Evolutionary conservation across 2,329 filamentous ascomycete species (phyloP), one percentile per base, ranked within the genome.

Genomic region (Microcyclosporella mali): DNA sequence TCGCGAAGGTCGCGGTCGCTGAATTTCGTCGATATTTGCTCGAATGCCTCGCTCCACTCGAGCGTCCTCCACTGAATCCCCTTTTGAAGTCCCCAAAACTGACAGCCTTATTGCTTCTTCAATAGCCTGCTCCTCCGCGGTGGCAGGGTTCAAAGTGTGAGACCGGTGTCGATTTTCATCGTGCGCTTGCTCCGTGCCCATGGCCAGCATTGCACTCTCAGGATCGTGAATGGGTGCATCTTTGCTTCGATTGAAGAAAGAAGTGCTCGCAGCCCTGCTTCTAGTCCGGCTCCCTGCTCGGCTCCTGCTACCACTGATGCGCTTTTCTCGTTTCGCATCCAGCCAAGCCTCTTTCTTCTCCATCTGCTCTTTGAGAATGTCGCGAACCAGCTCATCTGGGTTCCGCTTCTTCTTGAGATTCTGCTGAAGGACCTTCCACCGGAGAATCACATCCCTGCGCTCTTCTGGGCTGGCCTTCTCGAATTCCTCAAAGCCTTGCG

Each of bases 1-100:
- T 14, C 65, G 55, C 6, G 59, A 55, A 7, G 56, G 55, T 12
- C 58, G 56, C 4, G 53, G 56, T 12, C 58, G 54, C 43, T 74
- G 67, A 2, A 81, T 61, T 53, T 85, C 80, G 11, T 67, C 69
- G 12, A 92, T 71, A 49, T 83, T 87, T 4, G 84, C 80, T 11
- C 84, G 74, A 38, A 94, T 84, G 1, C 85, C 85, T 15, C 78
- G 72, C 58, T 88, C 86, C 36, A 94, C 73, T 45, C 77, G 70
- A 16, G 73, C 73, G 56, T 92, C 87, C 61, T 92, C 84, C 15
- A 78, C 72, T 0, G 72, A 59, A 49, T 90, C 73, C 9, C 86
- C 85, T 1, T 69, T 73, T 0, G 84, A 88, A 0, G 84, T 88
- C 57, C 84, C 76, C 6, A 70, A 68, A 1, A 92, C 82, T 1